Conservation (phyloP, 352 stramenopile species). For the Albugo candida region DNA sequence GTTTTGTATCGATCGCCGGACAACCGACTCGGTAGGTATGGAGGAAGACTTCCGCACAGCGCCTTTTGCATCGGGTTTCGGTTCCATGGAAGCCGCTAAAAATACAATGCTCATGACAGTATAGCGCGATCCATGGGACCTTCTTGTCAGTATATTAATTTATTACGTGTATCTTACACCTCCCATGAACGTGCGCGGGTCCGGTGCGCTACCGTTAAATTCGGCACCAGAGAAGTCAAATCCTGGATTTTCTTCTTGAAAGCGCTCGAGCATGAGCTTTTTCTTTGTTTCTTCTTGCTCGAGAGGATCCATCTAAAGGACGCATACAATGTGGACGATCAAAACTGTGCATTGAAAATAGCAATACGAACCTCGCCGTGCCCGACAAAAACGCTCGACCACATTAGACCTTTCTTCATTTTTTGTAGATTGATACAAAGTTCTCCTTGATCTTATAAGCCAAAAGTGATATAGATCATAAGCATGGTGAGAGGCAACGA, state of each 20-base stretch:
- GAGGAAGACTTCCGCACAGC: no score
- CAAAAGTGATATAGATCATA: no score
- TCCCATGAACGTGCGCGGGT: constrained; percentile 95
- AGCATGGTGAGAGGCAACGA: background rate
- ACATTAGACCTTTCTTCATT: constrained; percentile 90
- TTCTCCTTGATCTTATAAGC: constrained; percentile 55
- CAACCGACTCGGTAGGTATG: no score
- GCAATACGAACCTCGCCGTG: constrained; percentile 39
- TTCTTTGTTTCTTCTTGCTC: constrained; percentile 87
- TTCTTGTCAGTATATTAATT: no score
- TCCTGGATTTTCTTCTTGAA: constrained; percentile 96
- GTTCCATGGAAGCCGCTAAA: background rate
- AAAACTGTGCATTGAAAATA: background rate
- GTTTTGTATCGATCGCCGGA: no score
- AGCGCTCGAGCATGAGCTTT: constrained; percentile 94
- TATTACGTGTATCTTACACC: constrained; percentile 76
- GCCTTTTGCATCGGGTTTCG: no score
- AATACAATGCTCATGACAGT: background rate
- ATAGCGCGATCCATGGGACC: background rate
- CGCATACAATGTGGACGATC: background rate
- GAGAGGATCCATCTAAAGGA: constrained; percentile 66
- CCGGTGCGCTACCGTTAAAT: constrained; percentile 91
- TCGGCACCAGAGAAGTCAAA: constrained; percentile 96
- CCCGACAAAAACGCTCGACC: constrained; percentile 77
- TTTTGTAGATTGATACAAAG: constrained; percentile 90